Conservation (phyloP, 1,284 basidiomycete genomes). For the Leccinum cinnamomeum region DNA sequence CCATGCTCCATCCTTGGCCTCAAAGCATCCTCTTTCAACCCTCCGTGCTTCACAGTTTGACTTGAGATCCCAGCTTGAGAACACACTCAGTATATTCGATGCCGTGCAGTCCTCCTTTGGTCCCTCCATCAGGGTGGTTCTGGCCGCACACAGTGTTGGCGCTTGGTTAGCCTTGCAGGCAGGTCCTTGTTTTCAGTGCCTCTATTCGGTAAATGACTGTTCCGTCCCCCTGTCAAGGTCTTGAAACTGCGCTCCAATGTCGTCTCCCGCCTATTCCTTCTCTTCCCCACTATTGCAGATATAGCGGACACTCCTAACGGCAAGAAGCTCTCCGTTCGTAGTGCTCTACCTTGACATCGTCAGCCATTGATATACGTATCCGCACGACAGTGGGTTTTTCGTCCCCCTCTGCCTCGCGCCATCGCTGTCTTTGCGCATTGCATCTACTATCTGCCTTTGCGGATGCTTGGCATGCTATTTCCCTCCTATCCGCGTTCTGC, state of each 20-base stretch:
- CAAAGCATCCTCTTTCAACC: constrained; percentile 6
- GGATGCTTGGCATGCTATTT: constrained; percentile 26
- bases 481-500: constrained; percentile 48
- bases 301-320: constrained; percentile 61
- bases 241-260: constrained; percentile 45
- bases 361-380: background rate
- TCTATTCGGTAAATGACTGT: background rate
- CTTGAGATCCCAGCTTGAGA: constrained; percentile 50
- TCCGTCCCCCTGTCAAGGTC: constrained; percentile 36
- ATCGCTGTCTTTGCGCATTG: constrained; percentile 39
- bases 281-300: constrained; percentile 59
- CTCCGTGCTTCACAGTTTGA: constrained; percentile 26
- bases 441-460: constrained; percentile 19
- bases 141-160: constrained; percentile 62
- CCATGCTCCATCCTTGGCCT: constrained; percentile 43
- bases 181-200: constrained; percentile 5
- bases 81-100: constrained; percentile 50
- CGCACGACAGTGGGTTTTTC: constrained; percentile 47
- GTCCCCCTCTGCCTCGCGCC: constrained; percentile 43
- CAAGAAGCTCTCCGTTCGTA: constrained; percentile 41
- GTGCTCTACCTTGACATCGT: background rate
- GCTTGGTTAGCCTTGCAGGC: constrained; percentile 61
- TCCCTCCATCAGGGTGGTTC: constrained; percentile 39
- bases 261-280: constrained; percentile 45
- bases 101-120: constrained; percentile 39